Percentiles rank a stretch among this genome's conserved stretches.
Conservation (phyloP, 2,329 filamentous ascomycete genomes). For the Colletotrichum plurivorum region DNA sequence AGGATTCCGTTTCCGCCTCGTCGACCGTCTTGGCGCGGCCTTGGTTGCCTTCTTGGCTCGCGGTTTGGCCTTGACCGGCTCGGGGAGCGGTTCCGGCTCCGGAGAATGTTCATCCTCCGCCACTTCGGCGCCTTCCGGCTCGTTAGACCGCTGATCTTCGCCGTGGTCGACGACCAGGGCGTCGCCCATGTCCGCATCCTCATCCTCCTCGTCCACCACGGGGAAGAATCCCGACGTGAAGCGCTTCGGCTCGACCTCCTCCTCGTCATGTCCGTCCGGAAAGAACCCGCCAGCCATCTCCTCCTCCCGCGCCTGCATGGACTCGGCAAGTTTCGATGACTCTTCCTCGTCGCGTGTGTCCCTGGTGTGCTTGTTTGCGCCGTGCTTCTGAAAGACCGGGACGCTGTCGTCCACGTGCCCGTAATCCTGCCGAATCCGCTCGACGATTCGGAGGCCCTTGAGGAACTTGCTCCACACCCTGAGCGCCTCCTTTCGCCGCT, state of each 20-base stretch:
- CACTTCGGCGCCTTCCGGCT: constrained; percentile 2
- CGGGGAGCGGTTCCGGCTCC: constrained; percentile 14
- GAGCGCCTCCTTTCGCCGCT: constrained; percentile 81
- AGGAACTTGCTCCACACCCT: constrained; percentile 89
- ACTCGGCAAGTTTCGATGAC: constrained; percentile 39
- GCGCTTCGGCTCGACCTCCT: constrained; percentile 53
- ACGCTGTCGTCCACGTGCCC: constrained; percentile 70
- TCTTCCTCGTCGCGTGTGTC: constrained; percentile 1
- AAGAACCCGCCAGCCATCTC: constrained; percentile 74
- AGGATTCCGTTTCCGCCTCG: constrained; percentile 26
- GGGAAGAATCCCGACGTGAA: constrained; percentile 65
- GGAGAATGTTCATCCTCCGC: constrained; percentile 10
- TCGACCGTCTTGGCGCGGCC: constrained; percentile 26
- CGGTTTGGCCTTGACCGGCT: constrained; percentile 29
- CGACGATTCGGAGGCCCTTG: constrained; percentile 85
- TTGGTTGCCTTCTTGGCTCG: constrained; percentile 24
- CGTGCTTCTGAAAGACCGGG: constrained; percentile 65
- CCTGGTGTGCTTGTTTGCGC: constrained; percentile 46
- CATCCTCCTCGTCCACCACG: constrained; percentile 59
- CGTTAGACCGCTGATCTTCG: not conserved
- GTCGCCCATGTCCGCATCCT: constrained; percentile 50
- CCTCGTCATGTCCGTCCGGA: constrained; percentile 68
- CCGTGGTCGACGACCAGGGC: constrained; percentile 53
- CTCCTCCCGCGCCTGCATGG: constrained; percentile 55
- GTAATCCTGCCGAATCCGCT: constrained; percentile 84